These are phyloP conservation scores for Glonium stellatum DNA, from an alignment of 495 filamentous ascomycete species.

Conservation along the genomic window DNA sequence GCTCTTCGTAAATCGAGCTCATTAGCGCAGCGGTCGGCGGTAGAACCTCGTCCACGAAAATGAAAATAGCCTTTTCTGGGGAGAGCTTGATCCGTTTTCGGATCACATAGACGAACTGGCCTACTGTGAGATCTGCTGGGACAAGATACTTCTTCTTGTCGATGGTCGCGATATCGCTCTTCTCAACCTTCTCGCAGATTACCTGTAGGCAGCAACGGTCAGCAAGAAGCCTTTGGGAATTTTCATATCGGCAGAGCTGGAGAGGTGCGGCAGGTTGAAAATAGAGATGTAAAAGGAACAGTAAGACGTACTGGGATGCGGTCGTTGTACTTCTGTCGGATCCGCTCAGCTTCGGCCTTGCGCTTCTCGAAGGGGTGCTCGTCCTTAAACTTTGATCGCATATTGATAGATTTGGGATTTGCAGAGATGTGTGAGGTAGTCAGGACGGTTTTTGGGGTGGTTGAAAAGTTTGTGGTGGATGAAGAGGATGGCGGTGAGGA, in stretches of 20 bases:
- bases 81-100: conserved; percentile 99
- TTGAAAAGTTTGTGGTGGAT: conserved; percentile 1
- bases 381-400: conserved; percentile 99
- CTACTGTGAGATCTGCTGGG: conserved; percentile 93
- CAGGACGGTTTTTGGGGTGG: conserved; percentile 2
- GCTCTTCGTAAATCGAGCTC: conserved; percentile 99
- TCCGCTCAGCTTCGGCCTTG: conserved; percentile 98
- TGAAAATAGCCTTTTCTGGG: conserved; percentile 99
- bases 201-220: conserved; percentile 51
- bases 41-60: conserved; percentile 98
- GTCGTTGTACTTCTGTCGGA: conserved; percentile 97
- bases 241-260: conserved; percentile 7
- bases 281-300: conserved; percentile 9
- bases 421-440: background rate
- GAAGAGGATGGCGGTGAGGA: conserved; percentile 6
- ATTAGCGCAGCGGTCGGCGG: conserved; percentile 96
- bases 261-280: conserved; percentile 4
- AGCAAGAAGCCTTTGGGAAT: conserved; percentile 9
- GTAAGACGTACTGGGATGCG: conserved; percentile 82
- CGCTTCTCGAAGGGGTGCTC: conserved; percentile 99
- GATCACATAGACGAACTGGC: conserved; percentile 99
- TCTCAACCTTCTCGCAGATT: conserved; percentile 99
- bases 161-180: conserved; percentile 98
- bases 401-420: conserved; percentile 41
- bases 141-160: conserved; percentile 99